Evolutionary conservation across 257 asterid genomes (phyloP), one percentile per base, ranked within the genome.

Genomic region (Thymus quinquecostatus): DNA sequence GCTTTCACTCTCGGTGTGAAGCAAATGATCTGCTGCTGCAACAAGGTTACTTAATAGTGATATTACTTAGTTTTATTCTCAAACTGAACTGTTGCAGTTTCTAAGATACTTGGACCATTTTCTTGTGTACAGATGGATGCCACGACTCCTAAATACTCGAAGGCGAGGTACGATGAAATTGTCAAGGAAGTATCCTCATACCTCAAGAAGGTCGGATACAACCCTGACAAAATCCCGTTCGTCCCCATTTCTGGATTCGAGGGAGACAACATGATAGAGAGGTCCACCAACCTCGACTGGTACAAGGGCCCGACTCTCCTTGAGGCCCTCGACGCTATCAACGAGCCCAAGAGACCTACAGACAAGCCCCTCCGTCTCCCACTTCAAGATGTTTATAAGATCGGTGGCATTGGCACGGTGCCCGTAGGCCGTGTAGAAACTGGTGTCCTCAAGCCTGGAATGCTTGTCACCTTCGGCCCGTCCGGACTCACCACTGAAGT

Each of bases 11-110:
- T 90, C 41, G 95, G 95, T 75, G 96, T 90, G 50, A 86, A 73
- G 84, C 96, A 90, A 69, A 90, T 89, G 96, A 87, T 89, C 41
- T 86, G 96, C 63, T 89, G 96, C 74, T 89, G 96, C 67, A 89
- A 90, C 89, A 90, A 90, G 97, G 96, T 86, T n/a, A n/a, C 71
- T 32, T 12, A 66, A 53, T 29, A 29, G 5, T 49, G 14, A 2
- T 10, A 44, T 62, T 40, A 32, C n/a, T 9, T 14, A 3, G 4
- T 64, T 3, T 2, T n/a, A 4, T 65, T 47, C 21, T 49, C 8
- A 9, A 38, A 38, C 41, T 38, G 41, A 64, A 36, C 48, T 13
- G 41, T 73, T 64, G 55, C 10, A 41, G 1, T 21, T 14, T n/a
- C 9, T 61, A 27, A 44, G 62, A 32, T 11, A 54, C 14, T 64